A percentile compares a stretch with the other conserved stretches of the same genome.
Evolutionary conservation across 257 asterid species (phyloP).

Genomic region (Fraxinus americana): DNA sequence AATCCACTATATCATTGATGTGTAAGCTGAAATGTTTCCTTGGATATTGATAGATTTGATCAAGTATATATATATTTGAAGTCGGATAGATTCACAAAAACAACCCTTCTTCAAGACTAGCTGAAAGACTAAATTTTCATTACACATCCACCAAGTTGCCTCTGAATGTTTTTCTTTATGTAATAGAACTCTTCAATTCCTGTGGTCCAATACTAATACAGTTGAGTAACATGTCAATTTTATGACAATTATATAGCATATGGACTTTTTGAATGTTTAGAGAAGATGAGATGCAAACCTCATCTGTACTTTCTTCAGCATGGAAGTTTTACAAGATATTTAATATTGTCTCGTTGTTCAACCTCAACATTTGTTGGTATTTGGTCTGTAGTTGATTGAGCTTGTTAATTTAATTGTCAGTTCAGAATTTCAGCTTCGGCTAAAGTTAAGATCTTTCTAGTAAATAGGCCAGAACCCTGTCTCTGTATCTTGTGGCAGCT

Average conservation of each 20-base stretch:
- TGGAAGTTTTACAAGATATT: not conserved
- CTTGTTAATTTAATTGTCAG: not conserved
- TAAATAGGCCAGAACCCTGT: not conserved
- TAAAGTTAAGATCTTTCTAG: not conserved
- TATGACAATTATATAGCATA: not conserved
- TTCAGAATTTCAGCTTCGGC: not conserved
- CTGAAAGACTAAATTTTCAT: not conserved
- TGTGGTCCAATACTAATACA: not conserved
- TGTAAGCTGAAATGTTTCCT: not conserved
- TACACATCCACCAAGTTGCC: not conserved
- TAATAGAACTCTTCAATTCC: not conserved
- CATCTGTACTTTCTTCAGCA: not conserved
- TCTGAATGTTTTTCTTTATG: not conserved
- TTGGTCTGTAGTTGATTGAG: not conserved
- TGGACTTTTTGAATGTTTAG: not conserved
- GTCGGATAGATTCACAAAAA: not conserved
- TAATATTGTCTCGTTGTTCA: not conserved
- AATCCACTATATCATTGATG: not conserved
- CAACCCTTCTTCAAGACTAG: not conserved
- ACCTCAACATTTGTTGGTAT: not conserved
- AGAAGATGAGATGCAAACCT: not conserved
- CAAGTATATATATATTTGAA: not conserved
- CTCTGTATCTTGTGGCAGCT: not conserved
- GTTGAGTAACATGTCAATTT: not conserved
- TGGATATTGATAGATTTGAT: not conserved